Conservation (phyloP, 768 basidiomycete genomes). For the Strobilomyces dryophilus region DNA sequence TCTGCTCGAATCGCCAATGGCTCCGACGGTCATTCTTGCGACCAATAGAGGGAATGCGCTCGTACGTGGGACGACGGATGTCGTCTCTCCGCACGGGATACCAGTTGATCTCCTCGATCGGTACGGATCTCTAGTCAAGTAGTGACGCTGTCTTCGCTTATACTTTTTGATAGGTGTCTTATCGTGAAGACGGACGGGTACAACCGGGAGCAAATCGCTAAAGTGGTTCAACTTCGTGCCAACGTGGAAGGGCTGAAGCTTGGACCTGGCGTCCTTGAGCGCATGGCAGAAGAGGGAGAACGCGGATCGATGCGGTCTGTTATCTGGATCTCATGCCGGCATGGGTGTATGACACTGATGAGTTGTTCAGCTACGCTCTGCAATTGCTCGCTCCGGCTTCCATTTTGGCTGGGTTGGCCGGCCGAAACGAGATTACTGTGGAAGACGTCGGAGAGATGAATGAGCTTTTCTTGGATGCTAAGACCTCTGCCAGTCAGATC, state of each 20-base stretch:
- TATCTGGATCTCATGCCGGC: slow-evolving; percentile 3
- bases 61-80: slow-evolving; percentile 90
- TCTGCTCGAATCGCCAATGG: slow-evolving; percentile 92
- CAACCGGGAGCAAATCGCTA: slow-evolving; percentile 75
- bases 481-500: slow-evolving; percentile 63
- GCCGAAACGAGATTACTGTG: slow-evolving; percentile 74
- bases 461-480: slow-evolving; percentile 93
- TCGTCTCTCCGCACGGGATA: slow-evolving; percentile 88
- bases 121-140: slow-evolving; percentile 37
- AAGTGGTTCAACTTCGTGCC: slow-evolving; percentile 82
- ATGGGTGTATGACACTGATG: slow-evolving; percentile 9
- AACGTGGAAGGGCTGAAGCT: slow-evolving; percentile 83
- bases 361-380: slow-evolving; percentile 66
- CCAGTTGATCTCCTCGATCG: slow-evolving; percentile 93
- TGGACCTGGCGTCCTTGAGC: slow-evolving; percentile 71
- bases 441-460: slow-evolving; percentile 95
- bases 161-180: slow-evolving; percentile 57
- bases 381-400: slow-evolving; percentile 90
- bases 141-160: slow-evolving; percentile 3
- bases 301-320: slow-evolving; percentile 73
- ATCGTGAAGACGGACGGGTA: slow-evolving; percentile 92
- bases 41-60: slow-evolving; percentile 92
- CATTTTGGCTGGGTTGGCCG: slow-evolving; percentile 74
- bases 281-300: slow-evolving; percentile 77
- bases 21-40: slow-evolving; percentile 95